phyloP scores from a whole-genome alignment of 176 grass and related monocot genomes.

The Pontederia paniculata region DNA sequence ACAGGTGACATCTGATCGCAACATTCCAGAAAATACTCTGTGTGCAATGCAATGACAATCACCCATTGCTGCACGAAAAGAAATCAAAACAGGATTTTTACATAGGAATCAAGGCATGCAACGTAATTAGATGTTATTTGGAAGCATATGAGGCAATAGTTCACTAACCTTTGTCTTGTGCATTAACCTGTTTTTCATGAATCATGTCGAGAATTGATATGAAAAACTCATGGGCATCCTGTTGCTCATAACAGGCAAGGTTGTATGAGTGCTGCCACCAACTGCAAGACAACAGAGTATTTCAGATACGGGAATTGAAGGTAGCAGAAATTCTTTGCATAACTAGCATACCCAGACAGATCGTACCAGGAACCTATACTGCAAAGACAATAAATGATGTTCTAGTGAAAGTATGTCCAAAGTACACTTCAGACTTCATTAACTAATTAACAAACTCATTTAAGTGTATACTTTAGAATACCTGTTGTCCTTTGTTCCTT shows the following conservation, averaged over 20 bases:
- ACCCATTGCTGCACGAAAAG: slow-evolving; percentile 2
- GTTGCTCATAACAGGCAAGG: slow-evolving; percentile 23
- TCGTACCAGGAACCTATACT: too few species aligned
- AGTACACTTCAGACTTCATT: too few species aligned
- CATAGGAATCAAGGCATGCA: not conserved
- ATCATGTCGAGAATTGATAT: slow-evolving; percentile 21
- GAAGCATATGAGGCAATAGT: not conserved
- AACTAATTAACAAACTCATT: too few species aligned
- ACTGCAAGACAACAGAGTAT: slow-evolving; percentile 8
- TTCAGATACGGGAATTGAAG: not conserved
- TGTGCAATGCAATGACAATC: slow-evolving; percentile 24
- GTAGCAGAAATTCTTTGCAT: not conserved
- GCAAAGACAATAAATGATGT: too few species aligned
- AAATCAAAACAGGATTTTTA: not conserved
- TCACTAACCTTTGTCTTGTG: slow-evolving; percentile 10
- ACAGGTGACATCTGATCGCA: slow-evolving; percentile 23
- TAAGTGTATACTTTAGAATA: too few species aligned
- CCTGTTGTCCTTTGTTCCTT: too few species aligned
- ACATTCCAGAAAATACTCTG: slow-evolving; percentile 17
- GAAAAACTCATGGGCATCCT: slow-evolving; percentile 27
- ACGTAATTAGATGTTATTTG: not conserved
- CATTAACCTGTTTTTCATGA: slow-evolving; percentile 17
- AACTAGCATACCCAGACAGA: not conserved
- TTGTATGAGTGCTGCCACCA: slow-evolving; percentile 26
- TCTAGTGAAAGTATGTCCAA: too few species aligned